Evolutionary conservation across 768 basidiomycete genomes (phyloP), one percentile per base, ranked within the genome.

Genomic region (Amanita pseudoporphyria): DNA sequence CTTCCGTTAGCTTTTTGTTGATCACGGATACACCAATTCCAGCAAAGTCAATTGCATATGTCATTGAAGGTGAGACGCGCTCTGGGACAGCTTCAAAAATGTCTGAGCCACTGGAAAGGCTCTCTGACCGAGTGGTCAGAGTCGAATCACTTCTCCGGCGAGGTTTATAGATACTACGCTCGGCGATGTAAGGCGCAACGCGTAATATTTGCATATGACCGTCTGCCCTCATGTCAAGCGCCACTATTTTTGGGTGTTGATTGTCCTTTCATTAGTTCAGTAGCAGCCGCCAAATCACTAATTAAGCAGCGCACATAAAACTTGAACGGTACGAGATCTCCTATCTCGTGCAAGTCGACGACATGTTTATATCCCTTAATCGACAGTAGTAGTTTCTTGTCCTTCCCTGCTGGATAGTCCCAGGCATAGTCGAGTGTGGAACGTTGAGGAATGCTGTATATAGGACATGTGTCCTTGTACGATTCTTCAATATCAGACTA

Each of bases 301-400:
- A n/a, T n/a, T 7, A 30, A 30, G 35, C 18, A 26, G 68, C 79
- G 52, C 56, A 90, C 89, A 40, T 71, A 69, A 61, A 95, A 89
- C 62, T 79, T 89, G 73, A 94, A 94, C 1, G 96, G 96, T 10
- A 88, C 65, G 5, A 95, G 76, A 55, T 87, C 78, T 22, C 96
- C 96, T 18, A 99, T 98, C 64, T 97, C 96, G 82, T 95, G 84
- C 53, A 95, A 83, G 61, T 98, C 95, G 45, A 98, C 70, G 18
- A 72, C 64, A 24, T 89, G 77, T 9, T 76, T 77, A 47, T 77
- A 66, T 19, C 76, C 75, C 37, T 81, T 82, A 43, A 82, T 73
- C 9, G 64, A 62, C 18, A 99, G 69, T 31, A 79, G 63, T 21
- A 99, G 70, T 54, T 80, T 82, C 67, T 95, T 98, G 56, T 86